Evolutionary conservation across 495 filamentous ascomycete genomes (phyloP).

Genomic region (Neurospora sp.): DNA sequence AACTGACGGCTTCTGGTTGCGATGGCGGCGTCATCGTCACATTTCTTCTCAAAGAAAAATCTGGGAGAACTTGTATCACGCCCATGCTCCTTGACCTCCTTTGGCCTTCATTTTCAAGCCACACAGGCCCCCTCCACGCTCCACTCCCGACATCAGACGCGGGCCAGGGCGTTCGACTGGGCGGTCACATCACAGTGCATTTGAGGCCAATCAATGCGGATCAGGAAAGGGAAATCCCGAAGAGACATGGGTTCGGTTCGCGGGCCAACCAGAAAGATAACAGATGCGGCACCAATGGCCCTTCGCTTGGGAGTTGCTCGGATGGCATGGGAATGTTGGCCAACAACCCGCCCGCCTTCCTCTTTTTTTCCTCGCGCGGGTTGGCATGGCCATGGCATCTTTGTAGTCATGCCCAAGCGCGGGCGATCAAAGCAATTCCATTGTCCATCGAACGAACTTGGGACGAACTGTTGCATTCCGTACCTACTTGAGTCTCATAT

Average conservation of each 20-base stretch:
- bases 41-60: neutral
- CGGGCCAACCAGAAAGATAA: conserved; percentile 7
- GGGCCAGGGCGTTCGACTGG: neutral
- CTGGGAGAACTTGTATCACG: neutral
- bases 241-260: conserved; percentile 7
- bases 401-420: neutral
- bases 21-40: neutral
- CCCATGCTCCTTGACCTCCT: neutral
- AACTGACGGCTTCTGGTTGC: neutral
- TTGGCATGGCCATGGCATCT: neutral
- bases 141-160: neutral
- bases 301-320: neutral
- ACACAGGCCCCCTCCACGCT: neutral
- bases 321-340: neutral
- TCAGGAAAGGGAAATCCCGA: conserved; percentile 10
- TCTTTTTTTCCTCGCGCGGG: neutral
- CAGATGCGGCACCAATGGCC: neutral
- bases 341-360: neutral
- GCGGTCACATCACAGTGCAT: neutral
- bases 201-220: conserved; percentile 1
- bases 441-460: neutral
- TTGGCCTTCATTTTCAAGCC: neutral
- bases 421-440: neutral
- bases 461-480: neutral
- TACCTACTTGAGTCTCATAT: neutral